phyloP scores from a whole-genome alignment of 1,284 basidiomycete genomes.

The Trichosporon sp. region DNA sequence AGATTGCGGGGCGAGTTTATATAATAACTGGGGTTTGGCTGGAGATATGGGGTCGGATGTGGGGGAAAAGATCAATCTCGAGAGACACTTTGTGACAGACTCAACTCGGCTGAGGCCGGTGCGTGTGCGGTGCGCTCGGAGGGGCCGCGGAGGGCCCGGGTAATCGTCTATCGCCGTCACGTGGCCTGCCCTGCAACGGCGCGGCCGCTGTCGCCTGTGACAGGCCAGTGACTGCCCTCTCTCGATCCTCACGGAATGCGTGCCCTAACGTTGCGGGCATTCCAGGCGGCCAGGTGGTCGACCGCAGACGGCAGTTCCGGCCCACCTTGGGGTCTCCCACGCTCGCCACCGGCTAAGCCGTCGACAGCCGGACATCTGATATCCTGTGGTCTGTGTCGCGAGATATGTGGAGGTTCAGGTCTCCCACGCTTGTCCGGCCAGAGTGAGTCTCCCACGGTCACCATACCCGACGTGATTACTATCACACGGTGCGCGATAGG shows the following conservation, averaged over 20 bases:
- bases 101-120: not conserved
- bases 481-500: not conserved
- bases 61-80: not conserved
- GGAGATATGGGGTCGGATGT: not conserved
- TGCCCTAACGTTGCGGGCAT: not conserved
- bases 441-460: not conserved
- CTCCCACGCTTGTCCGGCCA: not conserved
- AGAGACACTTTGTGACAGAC: slow-evolving; percentile 4
- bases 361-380: not conserved
- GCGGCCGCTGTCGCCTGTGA: not conserved
- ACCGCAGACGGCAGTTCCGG: not conserved
- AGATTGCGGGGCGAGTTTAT: not conserved
- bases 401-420: no score
- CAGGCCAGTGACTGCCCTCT: not conserved
- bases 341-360: not conserved
- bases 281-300: not conserved
- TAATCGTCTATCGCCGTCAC: not conserved
- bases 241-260: no score
- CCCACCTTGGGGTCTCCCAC: not conserved
- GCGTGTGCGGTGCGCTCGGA: not conserved
- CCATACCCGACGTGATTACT: not conserved
- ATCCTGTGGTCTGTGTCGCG: no score
- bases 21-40: not conserved
- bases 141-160: not conserved
- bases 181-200: not conserved